Evolutionary conservation across 2,329 filamentous ascomycete species (phyloP).

Genomic region (Exserohilum turcica): DNA sequence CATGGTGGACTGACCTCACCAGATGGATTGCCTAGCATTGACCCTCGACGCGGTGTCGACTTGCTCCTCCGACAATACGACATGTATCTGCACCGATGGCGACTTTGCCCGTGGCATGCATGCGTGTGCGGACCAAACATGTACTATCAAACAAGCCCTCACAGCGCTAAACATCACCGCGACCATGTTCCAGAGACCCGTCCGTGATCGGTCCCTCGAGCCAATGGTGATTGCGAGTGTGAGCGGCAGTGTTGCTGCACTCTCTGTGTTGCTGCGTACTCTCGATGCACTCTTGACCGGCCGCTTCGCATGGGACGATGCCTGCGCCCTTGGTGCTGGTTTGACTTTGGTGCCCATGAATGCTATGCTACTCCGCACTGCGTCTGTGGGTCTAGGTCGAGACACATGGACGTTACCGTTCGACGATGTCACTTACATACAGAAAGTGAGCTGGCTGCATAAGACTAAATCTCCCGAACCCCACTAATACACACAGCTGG

Average conservation of each 20-base stretch:
- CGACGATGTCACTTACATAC: slow-evolving; percentile 1
- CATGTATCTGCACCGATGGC: not conserved
- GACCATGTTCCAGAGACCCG: not conserved
- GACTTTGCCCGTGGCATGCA: not conserved
- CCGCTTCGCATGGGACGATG: slow-evolving; percentile 5
- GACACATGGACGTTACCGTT: slow-evolving; percentile 5
- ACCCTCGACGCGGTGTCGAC: not conserved
- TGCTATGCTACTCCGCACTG: not conserved
- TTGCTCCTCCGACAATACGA: not conserved
- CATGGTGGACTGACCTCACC: not conserved
- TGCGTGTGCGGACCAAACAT: not conserved
- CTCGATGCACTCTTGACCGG: not conserved
- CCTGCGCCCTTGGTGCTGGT: slow-evolving; percentile 1
- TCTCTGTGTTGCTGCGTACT: not conserved
- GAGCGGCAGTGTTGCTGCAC: not conserved
- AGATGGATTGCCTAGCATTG: not conserved
- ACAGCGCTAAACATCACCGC: slow-evolving; percentile 3
- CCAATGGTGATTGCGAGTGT: not conserved
- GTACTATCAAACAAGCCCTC: not conserved
- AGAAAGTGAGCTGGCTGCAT: not conserved
- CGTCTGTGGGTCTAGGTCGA: slow-evolving; percentile 2
- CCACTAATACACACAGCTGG: slow-evolving; percentile 17
- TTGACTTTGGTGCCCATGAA: slow-evolving; percentile 1
- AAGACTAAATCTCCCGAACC: not conserved
- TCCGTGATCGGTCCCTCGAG: not conserved